Evolutionary conservation across 345 rosid genomes (phyloP).

Genomic region (Arabis hirsuta): DNA sequence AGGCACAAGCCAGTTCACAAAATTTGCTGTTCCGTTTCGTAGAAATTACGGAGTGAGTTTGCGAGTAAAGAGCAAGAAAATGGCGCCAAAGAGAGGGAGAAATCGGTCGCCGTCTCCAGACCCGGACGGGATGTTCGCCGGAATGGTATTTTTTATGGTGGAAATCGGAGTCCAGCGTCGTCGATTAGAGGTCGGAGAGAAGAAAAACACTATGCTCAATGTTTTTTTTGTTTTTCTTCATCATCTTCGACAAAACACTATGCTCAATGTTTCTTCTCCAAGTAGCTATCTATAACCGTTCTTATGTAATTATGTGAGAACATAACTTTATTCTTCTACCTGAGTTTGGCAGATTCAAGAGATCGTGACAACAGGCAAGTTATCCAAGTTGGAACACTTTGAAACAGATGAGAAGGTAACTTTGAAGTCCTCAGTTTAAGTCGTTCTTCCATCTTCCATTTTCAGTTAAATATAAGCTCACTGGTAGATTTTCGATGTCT

Average conservation of each 20-base stretch:
- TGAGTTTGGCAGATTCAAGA: slow-evolving; percentile 77
- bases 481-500: neutral
- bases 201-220: neutral
- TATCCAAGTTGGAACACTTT: slow-evolving; percentile 93
- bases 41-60: neutral
- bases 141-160: slow-evolving; percentile 66
- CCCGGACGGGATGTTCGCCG: slow-evolving; percentile 73
- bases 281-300: neutral
- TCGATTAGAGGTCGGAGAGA: slow-evolving; percentile 69
- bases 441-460: neutral
- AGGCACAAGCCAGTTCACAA: neutral
- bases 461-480: slow-evolving; percentile 18
- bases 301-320: slow-evolving; percentile 13
- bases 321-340: slow-evolving; percentile 5
- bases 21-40: neutral
- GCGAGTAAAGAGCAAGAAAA: slow-evolving; percentile 29
- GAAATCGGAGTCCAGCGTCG: slow-evolving; percentile 74
- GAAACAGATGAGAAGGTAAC: slow-evolving; percentile 93
- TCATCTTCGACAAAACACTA: neutral
- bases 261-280: neutral
- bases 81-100: slow-evolving; percentile 78
- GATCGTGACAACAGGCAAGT: slow-evolving; percentile 80
- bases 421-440: neutral
- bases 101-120: slow-evolving; percentile 50
- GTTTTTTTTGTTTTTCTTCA: neutral